phyloP scores from a whole-genome alignment of 2,329 filamentous ascomycete genomes.

The Diaporthe sp. region DNA sequence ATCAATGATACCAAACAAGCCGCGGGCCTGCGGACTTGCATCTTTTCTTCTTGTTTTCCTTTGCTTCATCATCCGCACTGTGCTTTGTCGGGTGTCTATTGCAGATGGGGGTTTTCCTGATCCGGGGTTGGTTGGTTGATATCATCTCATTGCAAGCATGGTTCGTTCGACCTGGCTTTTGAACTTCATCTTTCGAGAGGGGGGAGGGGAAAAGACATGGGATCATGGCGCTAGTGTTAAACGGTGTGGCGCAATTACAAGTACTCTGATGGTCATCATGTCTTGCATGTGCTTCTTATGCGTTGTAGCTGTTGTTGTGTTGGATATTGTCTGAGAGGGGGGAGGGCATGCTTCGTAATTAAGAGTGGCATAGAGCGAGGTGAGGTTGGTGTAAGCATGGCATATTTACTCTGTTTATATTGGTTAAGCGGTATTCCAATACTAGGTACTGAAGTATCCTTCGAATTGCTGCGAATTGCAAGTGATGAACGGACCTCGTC shows the following conservation, averaged over 20 bases:
- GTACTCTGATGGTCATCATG: not conserved
- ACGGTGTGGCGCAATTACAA: slow-evolving; percentile 23
- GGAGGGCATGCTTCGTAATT: not conserved
- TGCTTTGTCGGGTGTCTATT: not conserved
- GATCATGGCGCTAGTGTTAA: slow-evolving; percentile 34
- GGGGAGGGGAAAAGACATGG: not conserved
- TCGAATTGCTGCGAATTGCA: not conserved
- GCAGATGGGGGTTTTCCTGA: not conserved
- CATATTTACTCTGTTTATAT: not conserved
- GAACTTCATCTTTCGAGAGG: not conserved
- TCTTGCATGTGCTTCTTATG: not conserved
- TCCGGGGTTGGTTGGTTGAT: not conserved
- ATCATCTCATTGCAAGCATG: slow-evolving; percentile 24
- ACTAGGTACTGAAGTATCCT: not conserved
- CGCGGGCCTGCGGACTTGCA: slow-evolving; percentile 27
- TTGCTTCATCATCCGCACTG: not conserved
- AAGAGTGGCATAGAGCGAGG: not conserved
- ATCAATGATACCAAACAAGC: slow-evolving; percentile 33
- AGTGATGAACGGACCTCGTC: not conserved
- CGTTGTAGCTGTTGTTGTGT: not conserved
- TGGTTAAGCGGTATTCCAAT: slow-evolving; percentile 3
- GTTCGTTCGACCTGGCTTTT: not conserved
- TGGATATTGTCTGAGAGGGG: not conserved
- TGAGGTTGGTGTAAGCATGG: not conserved
- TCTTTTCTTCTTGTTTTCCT: slow-evolving; percentile 12